Evolutionary conservation across 352 stramenopile species (phyloP).

Genomic region (Phytophthora lateralis): DNA sequence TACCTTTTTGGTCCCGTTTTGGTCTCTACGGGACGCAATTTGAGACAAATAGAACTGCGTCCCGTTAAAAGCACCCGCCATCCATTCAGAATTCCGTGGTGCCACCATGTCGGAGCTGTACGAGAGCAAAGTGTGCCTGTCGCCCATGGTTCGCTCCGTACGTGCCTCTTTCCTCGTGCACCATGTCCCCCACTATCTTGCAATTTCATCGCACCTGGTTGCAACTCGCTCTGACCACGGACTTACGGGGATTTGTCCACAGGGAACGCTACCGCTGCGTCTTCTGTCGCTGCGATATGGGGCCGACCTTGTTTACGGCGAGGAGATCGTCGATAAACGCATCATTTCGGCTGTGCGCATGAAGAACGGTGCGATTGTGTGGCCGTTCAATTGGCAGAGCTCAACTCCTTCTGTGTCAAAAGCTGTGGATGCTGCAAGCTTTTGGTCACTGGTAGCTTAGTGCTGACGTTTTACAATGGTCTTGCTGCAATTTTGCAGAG

Average conservation of each 20-base stretch:
- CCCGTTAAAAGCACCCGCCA: not conserved
- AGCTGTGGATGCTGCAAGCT: not conserved
- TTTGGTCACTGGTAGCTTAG: not conserved
- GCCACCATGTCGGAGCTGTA: slow-evolving; percentile 71
- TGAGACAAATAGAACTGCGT: not conserved
- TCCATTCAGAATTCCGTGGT: slow-evolving; percentile 10
- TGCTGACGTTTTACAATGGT: slow-evolving; percentile 7
- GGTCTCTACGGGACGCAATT: not conserved
- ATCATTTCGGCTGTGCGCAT: slow-evolving; percentile 85
- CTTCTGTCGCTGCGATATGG: slow-evolving; percentile 92
- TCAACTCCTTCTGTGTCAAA: slow-evolving; percentile 2
- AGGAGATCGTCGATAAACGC: slow-evolving; percentile 96
- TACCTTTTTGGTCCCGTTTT: not conserved
- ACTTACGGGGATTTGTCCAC: not conserved
- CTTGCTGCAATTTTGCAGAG: slow-evolving; percentile 32
- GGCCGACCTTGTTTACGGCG: slow-evolving; percentile 92
- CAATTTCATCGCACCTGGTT: slow-evolving; percentile 1
- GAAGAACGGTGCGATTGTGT: slow-evolving; percentile 63
- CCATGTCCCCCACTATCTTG: slow-evolving; percentile 1
- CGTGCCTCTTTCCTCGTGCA: slow-evolving; percentile 15
- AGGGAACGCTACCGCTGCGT: slow-evolving; percentile 92
- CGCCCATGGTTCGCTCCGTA: slow-evolving; percentile 95
- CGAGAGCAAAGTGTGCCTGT: slow-evolving; percentile 79
- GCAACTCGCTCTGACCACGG: slow-evolving; percentile 10
- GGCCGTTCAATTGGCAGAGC: not conserved